Base-by-base conservation (phyloP, 208 protist genomes). In the Borovskyia barvae region DNA sequence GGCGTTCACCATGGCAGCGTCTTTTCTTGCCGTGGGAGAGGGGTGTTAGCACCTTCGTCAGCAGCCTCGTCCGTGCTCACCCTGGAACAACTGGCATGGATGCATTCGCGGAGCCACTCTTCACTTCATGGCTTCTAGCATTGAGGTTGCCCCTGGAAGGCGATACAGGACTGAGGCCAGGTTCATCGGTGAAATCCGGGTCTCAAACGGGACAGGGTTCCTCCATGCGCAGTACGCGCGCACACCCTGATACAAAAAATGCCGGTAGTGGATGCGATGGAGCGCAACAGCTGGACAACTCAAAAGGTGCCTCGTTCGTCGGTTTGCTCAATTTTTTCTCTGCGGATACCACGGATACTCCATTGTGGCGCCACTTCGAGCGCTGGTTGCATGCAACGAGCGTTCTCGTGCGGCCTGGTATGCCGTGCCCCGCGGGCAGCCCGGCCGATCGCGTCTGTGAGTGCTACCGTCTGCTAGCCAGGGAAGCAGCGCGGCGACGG, bases 361-460 rank as follows among this genome's bases (percentile, higher is more conserved):
- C 87, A 15, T 56, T 94, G n/a, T 94, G 87, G 87, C 81, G 82
- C 26, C 87, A 94, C 11, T 51, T 91, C 26, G 75, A 77, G 17
- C 87, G 87, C 7, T 91, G 87, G 69, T 56, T 94, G 22, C 79
- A 80, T 52, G 78, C 84, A 14, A 87, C 76, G 22, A 75, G 69
- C 33, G 82, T 89, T 6, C 83, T 91, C 39, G 49, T 94, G 65
- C 73, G 78, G 5, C 84, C 81, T 0, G 70, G 63, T 11, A 71
- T 71, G 50, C 67, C 37, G 42, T 77, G 61, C 36, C 22, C 40
- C 41, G 55, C 39, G 4, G 25, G 33, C 9, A 40, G 61, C 40
- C 28, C 63, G 42, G 41, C 60, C 12, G 43, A 49, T 40, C 46
- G 49, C 32, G 75, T 87, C 11, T 80, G 74, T 52, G 37, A 36